Base-by-base conservation (phyloP, 2,329 filamentous ascomycete species). In the Didymella segeticola region DNA sequence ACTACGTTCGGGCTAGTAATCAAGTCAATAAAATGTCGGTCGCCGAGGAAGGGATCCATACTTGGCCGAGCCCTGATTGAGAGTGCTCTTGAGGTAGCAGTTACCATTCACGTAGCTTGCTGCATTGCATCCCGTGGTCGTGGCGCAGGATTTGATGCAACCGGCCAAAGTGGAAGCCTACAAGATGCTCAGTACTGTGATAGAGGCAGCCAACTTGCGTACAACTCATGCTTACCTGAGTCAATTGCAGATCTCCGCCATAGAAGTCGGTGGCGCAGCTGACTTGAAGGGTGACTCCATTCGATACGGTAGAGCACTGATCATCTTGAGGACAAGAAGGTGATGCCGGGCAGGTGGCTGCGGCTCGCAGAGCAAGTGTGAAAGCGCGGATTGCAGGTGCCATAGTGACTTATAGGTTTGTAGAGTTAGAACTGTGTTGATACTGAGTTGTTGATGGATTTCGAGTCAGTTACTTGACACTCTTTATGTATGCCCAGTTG, bases 281-380 rank as follows among this genome's bases (percentile, higher is more conserved):
- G 43, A 39, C 34, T 47, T 47, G 33, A 15, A 47, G 30, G 5
- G 43, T 38, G 14, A n/a, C 33, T 5, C 43, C 34, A 17, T 47
- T 38, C 31, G 33, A 38, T 10, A 19, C 15, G 33, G 39, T 22
- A 3, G 20, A 26, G 17, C 43, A 47, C 17, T 31, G 25, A 9
- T 47, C 33, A n/a, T 47, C 43, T n/a, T 47, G 34, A 17, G 33
- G 34, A n/a, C 43, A 39, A 9, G 33, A 23, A 10, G 43, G 43
- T 15, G 22, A 41, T 15, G 23, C 15, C n/a, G 33, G 22, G 34
- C 43, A 34, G 33, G 43, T 22, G 25, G 33, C 15, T 12, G 26
- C 8, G 23, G 43, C 43, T 22, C 43, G 34, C 20, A 39, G 17
- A 15, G 43, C 43, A 15, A 47, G 43, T 15, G 43, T 22, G 6